Base-by-base conservation (phyloP, 495 filamentous ascomycete species). In the Hypoxylon cercidicola region DNA sequence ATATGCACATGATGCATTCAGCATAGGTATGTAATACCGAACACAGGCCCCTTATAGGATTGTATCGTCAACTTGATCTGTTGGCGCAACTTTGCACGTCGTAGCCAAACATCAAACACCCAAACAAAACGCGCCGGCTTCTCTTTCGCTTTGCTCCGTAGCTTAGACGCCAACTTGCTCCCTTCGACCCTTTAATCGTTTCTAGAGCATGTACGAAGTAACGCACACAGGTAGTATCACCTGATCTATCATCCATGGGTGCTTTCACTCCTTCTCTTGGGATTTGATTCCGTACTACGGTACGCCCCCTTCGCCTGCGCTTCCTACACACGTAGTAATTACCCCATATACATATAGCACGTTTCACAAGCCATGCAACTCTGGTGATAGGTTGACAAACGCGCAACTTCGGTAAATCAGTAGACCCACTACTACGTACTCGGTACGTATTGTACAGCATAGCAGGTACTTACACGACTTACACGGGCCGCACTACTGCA, bases 281-380 rank as follows among this genome's bases (percentile, higher is more conserved):
- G 57, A 66, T 48, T 34, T 18, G 53, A 40, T 39, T 67, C 34
- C 51, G 55, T 63, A 58, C 65, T 11, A 55, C 55, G 28, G 35
- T 49, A 55, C 59, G 30, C 30, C 30, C 30, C 55, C 60, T 51
- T 68, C 60, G 65, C 55, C 52, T 64, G 60, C 9, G 65, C 41
- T 60, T 64, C 60, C 43, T 64, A n/a, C n/a, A n/a, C n/a, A n/a
- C n/a, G n/a, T n/a, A n/a, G n/a, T n/a, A 64, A 64, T 68, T 68
- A 68, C 60, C 60, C 65, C 65, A 68, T 68, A 68, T 64, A 68
- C 65, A 55, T 59, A 62, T 55, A 64, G 65, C 60, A 68, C 65
- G 65, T 68, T 68, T 64, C 65, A 68, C 65, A 68, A 56, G 54
- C 52, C 52, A 68, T 68, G 60, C 55, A 64, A 20, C 60, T 47